phyloP scores from a whole-genome alignment of 148 eudicot genomes.

The Salicornia ramosissima region DNA sequence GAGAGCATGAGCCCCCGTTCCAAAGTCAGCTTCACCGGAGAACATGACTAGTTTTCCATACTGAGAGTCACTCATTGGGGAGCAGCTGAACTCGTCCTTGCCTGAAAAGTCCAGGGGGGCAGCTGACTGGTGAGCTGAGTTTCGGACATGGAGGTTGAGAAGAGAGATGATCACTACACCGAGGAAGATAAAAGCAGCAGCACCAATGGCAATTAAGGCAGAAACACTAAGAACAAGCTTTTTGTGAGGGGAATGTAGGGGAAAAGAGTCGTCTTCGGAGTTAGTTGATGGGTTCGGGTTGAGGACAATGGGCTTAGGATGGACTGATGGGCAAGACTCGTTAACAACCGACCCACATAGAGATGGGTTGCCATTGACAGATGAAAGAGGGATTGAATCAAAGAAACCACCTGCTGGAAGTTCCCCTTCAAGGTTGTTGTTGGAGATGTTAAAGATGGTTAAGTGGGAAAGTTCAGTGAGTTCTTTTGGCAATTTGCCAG shows the following conservation, averaged over 20 bases:
- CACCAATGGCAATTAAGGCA: conserved; percentile 76
- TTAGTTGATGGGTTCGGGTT: conserved; percentile 70
- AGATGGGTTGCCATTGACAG: conserved; percentile 65
- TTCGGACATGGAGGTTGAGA: conserved; percentile 65
- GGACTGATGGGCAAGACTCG: conserved; percentile 74
- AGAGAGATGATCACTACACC: conserved; percentile 69
- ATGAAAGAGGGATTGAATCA: conserved; percentile 65
- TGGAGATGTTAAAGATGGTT: conserved; percentile 55
- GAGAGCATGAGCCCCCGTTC: conserved; percentile 56
- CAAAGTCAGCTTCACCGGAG: conserved; percentile 71
- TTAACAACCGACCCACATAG: conserved; percentile 79
- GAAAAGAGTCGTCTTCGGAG: conserved; percentile 34
- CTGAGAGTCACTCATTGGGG: conserved; percentile 58
- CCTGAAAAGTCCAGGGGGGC: conserved; percentile 43
- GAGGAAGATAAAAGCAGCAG: conserved; percentile 75
- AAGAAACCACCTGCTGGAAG: conserved; percentile 88
- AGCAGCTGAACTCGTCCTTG: conserved; percentile 53
- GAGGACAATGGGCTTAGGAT: conserved; percentile 89
- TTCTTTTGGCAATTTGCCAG: conserved; percentile 72
- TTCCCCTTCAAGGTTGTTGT: conserved; percentile 73
- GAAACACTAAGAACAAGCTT: conserved; percentile 75
- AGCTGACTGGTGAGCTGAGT: conserved; percentile 40
- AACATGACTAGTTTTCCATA: conserved; percentile 96
- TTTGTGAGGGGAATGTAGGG: conserved; percentile 39
- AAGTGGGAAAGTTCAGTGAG: conserved; percentile 70